Percentiles rank a stretch among this genome's conserved stretches.
phyloP scores from a whole-genome alignment of 768 basidiomycete genomes.

The Termitomyces sp. region DNA sequence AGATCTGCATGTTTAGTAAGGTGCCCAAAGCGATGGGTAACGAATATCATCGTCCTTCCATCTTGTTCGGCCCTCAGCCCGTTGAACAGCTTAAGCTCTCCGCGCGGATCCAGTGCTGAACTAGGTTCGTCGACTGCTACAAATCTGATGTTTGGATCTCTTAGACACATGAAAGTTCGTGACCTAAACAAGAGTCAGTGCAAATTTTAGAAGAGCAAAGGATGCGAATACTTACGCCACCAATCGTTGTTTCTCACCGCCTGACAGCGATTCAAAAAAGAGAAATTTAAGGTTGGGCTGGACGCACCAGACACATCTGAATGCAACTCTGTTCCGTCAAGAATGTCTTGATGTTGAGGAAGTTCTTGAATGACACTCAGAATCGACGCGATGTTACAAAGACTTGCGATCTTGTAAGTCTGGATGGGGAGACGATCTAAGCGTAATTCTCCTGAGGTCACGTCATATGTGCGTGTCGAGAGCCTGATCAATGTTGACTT shows the following conservation, averaged over 20 bases:
- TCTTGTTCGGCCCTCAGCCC: slow-evolving; percentile 22
- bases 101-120: slow-evolving; percentile 38
- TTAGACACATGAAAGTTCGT: slow-evolving; percentile 26
- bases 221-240: slow-evolving; percentile 15
- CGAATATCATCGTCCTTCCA: slow-evolving; percentile 34
- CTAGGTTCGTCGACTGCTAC: slow-evolving; percentile 43
- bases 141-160: slow-evolving; percentile 23
- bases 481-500: slow-evolving; percentile 48
- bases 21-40: slow-evolving; percentile 31
- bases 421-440: slow-evolving; percentile 36
- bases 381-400: slow-evolving; percentile 37
- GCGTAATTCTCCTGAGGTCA: slow-evolving; percentile 28
- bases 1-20: slow-evolving; percentile 29
- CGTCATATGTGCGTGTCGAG: slow-evolving; percentile 42
- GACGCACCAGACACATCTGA: slow-evolving; percentile 7
- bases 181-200: slow-evolving; percentile 11
- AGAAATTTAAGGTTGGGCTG: too few relatives aligned
- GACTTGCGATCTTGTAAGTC: slow-evolving; percentile 29
- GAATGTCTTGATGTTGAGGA: slow-evolving; percentile 5
- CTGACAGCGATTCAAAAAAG: neutral
- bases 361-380: slow-evolving; percentile 30
- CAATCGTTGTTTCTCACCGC: slow-evolving; percentile 21
- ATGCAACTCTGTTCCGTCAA: slow-evolving; percentile 10
- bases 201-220: neutral
- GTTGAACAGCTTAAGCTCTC: slow-evolving; percentile 32